phyloP scores from a whole-genome alignment of 2,329 filamentous ascomycete genomes.

The Cladosporium sp. region DNA sequence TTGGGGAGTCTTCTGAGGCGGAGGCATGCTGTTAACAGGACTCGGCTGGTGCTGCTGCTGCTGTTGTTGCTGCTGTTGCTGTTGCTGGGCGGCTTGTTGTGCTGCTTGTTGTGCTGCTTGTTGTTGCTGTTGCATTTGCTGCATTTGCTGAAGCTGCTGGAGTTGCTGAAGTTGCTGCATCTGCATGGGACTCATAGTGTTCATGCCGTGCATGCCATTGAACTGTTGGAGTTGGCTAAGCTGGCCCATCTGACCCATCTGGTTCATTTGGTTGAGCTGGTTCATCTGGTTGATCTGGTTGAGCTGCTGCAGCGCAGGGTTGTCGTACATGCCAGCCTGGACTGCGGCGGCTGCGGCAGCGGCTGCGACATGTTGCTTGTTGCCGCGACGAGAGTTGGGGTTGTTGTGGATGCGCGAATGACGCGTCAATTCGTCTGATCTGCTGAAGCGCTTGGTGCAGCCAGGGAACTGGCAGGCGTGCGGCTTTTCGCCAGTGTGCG shows the following conservation, averaged over 20 bases:
- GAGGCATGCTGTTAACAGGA: slow-evolving; percentile 68
- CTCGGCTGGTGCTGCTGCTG: slow-evolving; percentile 23
- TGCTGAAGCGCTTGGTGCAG: slow-evolving; percentile 95
- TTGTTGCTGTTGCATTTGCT: slow-evolving; percentile 24
- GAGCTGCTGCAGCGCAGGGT: slow-evolving; percentile 45
- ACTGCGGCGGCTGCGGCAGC: slow-evolving; percentile 58
- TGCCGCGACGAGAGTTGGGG: slow-evolving; percentile 90
- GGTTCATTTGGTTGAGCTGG: slow-evolving; percentile 70
- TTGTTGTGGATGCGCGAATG: slow-evolving; percentile 99
- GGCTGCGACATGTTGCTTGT: slow-evolving; percentile 73
- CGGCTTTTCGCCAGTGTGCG: slow-evolving; percentile 97
- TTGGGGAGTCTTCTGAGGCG: slow-evolving; percentile 76
- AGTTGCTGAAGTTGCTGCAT: slow-evolving; percentile 22
- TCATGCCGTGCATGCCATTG: slow-evolving; percentile 28
- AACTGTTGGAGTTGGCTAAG: slow-evolving; percentile 32
- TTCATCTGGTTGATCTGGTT: slow-evolving; percentile 75
- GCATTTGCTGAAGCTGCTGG: slow-evolving; percentile 22
- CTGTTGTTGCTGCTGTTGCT: slow-evolving; percentile 20
- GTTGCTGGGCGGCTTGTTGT: slow-evolving; percentile 23
- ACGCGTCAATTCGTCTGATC: slow-evolving; percentile 92
- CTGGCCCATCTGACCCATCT: slow-evolving; percentile 29
- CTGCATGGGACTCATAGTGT: slow-evolving; percentile 20
- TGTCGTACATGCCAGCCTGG: slow-evolving; percentile 54
- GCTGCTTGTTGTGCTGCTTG: slow-evolving; percentile 17
- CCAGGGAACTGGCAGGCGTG: slow-evolving; percentile 94